Evolutionary conservation across 495 filamentous ascomycete species (phyloP), one percentile per base, ranked within the genome.

Genomic region (Baudoinia panamericana): DNA sequence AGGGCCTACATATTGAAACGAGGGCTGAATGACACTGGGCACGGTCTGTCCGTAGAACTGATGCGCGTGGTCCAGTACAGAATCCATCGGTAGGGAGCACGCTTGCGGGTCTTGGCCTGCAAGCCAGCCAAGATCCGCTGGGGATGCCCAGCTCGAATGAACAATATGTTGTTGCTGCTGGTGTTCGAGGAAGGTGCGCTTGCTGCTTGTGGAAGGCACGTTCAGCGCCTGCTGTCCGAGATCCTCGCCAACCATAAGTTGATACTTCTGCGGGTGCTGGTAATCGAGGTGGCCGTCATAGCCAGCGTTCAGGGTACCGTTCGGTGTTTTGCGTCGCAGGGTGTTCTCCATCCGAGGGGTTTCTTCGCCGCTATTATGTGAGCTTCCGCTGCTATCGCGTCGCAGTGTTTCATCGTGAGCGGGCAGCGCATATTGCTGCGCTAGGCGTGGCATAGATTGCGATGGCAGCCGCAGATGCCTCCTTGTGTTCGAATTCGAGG

Each of bases 261-360:
- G 82, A 56, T 96, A 87, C 60, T 96, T 97, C 21, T 81, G 84
- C 25, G 84, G 83, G 31, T 82, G 81, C 15, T 76, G 73, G 55
- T 78, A 75, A 56, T 90, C 83, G 20, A 76, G 67, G 2, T 78
- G 73, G 9, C 84, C 88, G 70, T 96, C 88, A 55, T 97, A 97
- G 11, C 85, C 88, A 41, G 83, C 87, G 37, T 85, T 82, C 39
- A 97, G 70, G 15, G 86, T 94, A 17, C 90, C 90, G 51, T 79
- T 92, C 8, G 90, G 90, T 7, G 90, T 96, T 56, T 97, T 97
- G 33, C 90, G 75, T 46, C 90, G 72, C 28, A 97, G 67, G 39
- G 84, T 79, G 60, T 96, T 76, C 60, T 95, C 86, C 13, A 58
- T 51, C 11, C 50, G 52, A 46, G 51, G 59, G 59, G 48, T 60